Evolutionary conservation across 495 filamentous ascomycete genomes (phyloP), one percentile per base, ranked within the genome.

Genomic region (Penicillium angulare): DNA sequence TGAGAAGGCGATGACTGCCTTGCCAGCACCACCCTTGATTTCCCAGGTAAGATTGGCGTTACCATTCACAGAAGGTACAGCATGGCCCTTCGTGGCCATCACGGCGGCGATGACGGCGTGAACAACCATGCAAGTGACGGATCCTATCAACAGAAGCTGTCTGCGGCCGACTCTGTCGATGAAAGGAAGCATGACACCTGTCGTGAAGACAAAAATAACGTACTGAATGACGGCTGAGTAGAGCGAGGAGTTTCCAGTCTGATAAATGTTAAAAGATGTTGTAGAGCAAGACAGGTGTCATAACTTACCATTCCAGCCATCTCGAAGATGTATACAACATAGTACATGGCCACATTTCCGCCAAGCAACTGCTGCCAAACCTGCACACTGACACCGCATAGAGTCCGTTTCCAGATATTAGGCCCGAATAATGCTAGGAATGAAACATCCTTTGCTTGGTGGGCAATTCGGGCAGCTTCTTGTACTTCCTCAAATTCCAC

Each of bases 91-190:
- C 8, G 62, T 68, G 2, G 71, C 71, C 69, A 74, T 72, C 0
- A 66, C 54, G 17, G 59, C 70, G 17, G 86, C 81, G 45, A 87
- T 85, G 55, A 87, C 79, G 65, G 80, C 88, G 52, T 86, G 76
- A n/a, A 72, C 62, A 1, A 74, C 77, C 87, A 91, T 91, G 49
- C 80, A 76, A 9, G 57, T 73, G 20, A 91, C 56, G 3, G 85
- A 82, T 26, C 89, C 88, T 5, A 71, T 78, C 13, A 92, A 77
- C 5, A 95, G 81, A 2, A 92, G 69, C 2, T 79, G 73, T 47
- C 87, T 77, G 24, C 87, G 84, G n/a, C 87, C 87, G n/a, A 81
- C 83, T 27, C 77, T 79, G 53, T 92, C 87, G 62, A 90, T 87
- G 64, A 82, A 84, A 49, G 86, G 81, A 63, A 85, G 86, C 58